Evolutionary conservation across 2,329 filamentous ascomycete genomes (phyloP), one percentile per base, ranked within the genome.

Genomic region (Penicillium paneum): DNA sequence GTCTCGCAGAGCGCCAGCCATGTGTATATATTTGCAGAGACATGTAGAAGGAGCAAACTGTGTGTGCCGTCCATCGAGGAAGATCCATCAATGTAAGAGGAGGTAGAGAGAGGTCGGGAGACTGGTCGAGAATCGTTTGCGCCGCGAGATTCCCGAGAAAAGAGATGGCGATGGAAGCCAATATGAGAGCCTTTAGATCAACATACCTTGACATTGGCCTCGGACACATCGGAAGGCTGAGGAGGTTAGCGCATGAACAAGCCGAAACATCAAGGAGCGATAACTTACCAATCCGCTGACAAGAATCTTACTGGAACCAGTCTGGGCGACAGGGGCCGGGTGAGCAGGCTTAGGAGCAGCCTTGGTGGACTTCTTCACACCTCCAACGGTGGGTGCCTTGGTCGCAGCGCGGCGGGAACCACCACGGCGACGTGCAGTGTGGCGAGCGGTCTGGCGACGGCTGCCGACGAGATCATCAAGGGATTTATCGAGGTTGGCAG

Each of bases 161-260:
- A 68, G 74, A 79, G 72, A 78, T 79, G 84, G 83, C 85, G 85
- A 88, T 82, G 82, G 85, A 87, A 82, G 84, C 85, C 84, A 82
- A 83, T 80, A 85, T 76, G 74, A 78, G 71, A 78, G 84, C 86
- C 87, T 87, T 81, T 88, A 84, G 82, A 86, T 91, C 89, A 91
- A 99, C 94, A 95, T 99, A 99, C 94, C 94, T 99, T 97, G 81
- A 99, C 95, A 87, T 95, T 90, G 80, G 80, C 81, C 84, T 97
- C 93, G 79, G 86, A 90, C 77, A 99, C 91, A 86, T 99, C 94
- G 81, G 88, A 87, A 75, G 94, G 94, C 91, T 97, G 65, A 32
- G 17, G 8, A 26, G 47, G 76, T 89, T 79, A 88, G 82, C 59
- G 41, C 51, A 29, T 50, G 55, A 40, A 53, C 45, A 35, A 28